Evolutionary conservation across 2,329 filamentous ascomycete genomes (phyloP).

Genomic region (Waltergamsia citrina): DNA sequence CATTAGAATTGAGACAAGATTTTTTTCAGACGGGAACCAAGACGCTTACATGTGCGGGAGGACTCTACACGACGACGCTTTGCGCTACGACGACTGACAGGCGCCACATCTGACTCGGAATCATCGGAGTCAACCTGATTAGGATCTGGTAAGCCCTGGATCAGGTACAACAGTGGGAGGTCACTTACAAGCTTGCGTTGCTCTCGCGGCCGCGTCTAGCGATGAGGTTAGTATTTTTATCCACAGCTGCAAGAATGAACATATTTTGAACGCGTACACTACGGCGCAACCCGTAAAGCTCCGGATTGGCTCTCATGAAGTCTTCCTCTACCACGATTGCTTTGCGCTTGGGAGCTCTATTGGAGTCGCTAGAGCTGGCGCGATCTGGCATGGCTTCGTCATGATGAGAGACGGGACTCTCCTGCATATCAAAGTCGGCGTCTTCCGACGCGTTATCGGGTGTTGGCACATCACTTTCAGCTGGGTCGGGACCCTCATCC

Average conservation of each 20-base stretch:
- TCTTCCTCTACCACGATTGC: slow-evolving; percentile 61
- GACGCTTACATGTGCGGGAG: slow-evolving; percentile 50
- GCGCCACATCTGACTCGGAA: slow-evolving; percentile 63
- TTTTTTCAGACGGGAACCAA: not conserved
- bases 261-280: slow-evolving; percentile 47
- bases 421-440: slow-evolving; percentile 68
- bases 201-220: slow-evolving; percentile 46
- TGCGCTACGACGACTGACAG: slow-evolving; percentile 45
- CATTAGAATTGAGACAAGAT: slow-evolving; percentile 2
- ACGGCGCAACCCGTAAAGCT: slow-evolving; percentile 86
- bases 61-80: slow-evolving; percentile 62
- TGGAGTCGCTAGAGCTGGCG: slow-evolving; percentile 64
- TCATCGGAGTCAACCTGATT: slow-evolving; percentile 43
- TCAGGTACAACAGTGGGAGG: not conserved
- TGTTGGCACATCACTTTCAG: slow-evolving; percentile 37
- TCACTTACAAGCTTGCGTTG: slow-evolving; percentile 46
- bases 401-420: slow-evolving; percentile 36
- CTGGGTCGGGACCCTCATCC: slow-evolving; percentile 27
- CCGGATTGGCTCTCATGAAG: slow-evolving; percentile 83
- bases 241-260: slow-evolving; percentile 3
- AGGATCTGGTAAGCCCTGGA: not conserved
- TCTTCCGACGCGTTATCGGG: slow-evolving; percentile 53
- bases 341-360: slow-evolving; percentile 65
- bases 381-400: slow-evolving; percentile 41
- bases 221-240: slow-evolving; percentile 21